Base-by-base conservation (phyloP, 225 moss, liverwort and hornwort genomes). In the Bryum argenteum region DNA sequence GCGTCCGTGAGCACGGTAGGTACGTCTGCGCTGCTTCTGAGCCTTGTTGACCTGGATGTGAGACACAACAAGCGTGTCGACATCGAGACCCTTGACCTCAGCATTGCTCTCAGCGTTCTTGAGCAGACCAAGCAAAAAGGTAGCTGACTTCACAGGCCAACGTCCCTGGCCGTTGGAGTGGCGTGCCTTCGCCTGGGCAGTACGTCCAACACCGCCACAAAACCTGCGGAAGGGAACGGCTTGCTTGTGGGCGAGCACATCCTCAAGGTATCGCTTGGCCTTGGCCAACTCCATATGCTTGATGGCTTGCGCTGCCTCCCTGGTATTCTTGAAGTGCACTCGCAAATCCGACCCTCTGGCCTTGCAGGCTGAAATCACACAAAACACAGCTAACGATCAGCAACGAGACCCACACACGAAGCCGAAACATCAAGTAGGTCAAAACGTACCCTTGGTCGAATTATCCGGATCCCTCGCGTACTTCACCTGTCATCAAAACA, bases 81-180 rank as follows among this genome's bases (percentile, higher is more conserved):
- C 81, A 66, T 89, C 87, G 26, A 89, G 79, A 81, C 89, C 89
- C 55, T 89, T 89, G 14, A 85, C 90, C 88, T 95, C 95, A 0
- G 95, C 92, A 57, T 95, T 95, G 73, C 90, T 90, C 81, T 92
- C 87, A 11, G 91, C 89, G 55, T 95, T 95, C 89, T 92, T 92
- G 48, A 92, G 77, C 43, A 95, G 71, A 48, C 90, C 92, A 45
- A 95, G 60, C 74, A 95, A 79, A 63, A 92, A 90, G 13, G 82
- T 89, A 2, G 90, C 95, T 19, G 95, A 95, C 77, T 95, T 92
- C 67, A 90, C 90, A 3, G 89, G 92, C 95, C 95, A 95, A 10
- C 92, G 89, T 57, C 92, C 95, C 77, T 95, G 90, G 12, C 89
- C 89, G 13, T 92, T 95, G 7, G 78, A 92, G 62, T 95, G 90